These are phyloP conservation scores for Baudoinia panamericana DNA, from an alignment of 495 filamentous ascomycete genomes.

Conservation along the genomic window DNA sequence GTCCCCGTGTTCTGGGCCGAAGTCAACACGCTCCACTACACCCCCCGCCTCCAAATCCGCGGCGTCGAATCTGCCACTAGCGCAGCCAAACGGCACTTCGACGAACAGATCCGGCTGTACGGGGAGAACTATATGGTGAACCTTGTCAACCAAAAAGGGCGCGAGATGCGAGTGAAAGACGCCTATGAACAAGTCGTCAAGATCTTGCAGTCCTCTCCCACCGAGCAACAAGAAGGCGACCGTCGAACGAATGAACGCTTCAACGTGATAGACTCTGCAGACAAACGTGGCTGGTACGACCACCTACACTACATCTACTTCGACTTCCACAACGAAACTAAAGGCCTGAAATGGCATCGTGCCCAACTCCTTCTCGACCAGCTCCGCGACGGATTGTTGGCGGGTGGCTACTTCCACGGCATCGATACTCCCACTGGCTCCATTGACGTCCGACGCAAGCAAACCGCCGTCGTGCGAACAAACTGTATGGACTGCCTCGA, in stretches of 20 bases:
- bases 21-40: conserved; percentile 78
- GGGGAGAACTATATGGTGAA: conserved; percentile 96
- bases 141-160: conserved; percentile 85
- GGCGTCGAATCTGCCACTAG: conserved; percentile 67
- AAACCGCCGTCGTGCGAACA: conserved; percentile 80
- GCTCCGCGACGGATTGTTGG: conserved; percentile 53
- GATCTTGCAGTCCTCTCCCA: conserved; percentile 53
- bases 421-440: conserved; percentile 69
- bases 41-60: conserved; percentile 74
- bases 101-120: conserved; percentile 81
- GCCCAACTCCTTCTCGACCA: conserved; percentile 75
- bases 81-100: conserved; percentile 73
- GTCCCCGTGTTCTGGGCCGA: conserved; percentile 93
- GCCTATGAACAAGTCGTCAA: conserved; percentile 84
- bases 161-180: conserved; percentile 73
- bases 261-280: conserved; percentile 53
- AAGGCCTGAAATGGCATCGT: conserved; percentile 83
- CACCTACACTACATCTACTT: conserved; percentile 92
- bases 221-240: conserved; percentile 46
- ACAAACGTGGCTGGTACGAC: conserved; percentile 53
- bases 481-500: conserved; percentile 99
- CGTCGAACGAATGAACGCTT: conserved; percentile 61
- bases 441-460: conserved; percentile 62
- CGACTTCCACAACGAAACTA: conserved; percentile 96
- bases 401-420: conserved; percentile 85